Evolutionary conservation across 2,329 filamentous ascomycete species (phyloP).

Genomic region (Diaporthe sp.): DNA sequence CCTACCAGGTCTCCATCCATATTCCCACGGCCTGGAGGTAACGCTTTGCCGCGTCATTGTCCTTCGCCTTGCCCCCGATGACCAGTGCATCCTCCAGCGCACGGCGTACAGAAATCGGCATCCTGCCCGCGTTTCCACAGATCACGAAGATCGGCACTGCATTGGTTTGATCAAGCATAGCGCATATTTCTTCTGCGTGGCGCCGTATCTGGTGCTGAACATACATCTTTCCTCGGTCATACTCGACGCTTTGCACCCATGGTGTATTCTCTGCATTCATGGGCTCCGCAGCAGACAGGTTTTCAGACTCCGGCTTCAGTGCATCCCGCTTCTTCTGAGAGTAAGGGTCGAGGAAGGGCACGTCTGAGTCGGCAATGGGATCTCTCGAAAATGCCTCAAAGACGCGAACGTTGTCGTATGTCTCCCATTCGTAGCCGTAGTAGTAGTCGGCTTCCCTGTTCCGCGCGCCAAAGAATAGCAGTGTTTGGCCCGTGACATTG

Average conservation of each 20-base stretch:
- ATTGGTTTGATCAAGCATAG: slow-evolving; percentile 48
- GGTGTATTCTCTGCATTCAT: slow-evolving; percentile 35
- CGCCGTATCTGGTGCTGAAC: slow-evolving; percentile 67
- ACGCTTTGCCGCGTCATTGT: slow-evolving; percentile 54
- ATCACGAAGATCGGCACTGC: slow-evolving; percentile 62
- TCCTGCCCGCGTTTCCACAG: slow-evolving; percentile 69
- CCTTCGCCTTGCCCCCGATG: slow-evolving; percentile 48
- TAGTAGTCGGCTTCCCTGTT: slow-evolving; percentile 83
- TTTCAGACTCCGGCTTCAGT: slow-evolving; percentile 40
- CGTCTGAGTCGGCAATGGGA: slow-evolving; percentile 41
- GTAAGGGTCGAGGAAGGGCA: slow-evolving; percentile 32
- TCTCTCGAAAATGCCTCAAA: slow-evolving; percentile 64
- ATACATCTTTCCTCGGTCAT: slow-evolving; percentile 61
- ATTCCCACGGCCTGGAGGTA: slow-evolving; percentile 54
- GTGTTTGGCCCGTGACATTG: slow-evolving; percentile 48
- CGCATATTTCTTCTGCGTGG: slow-evolving; percentile 53
- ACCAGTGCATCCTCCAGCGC: slow-evolving; percentile 65
- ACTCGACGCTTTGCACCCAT: slow-evolving; percentile 38
- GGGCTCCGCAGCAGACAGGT: neutral
- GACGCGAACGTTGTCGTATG: slow-evolving; percentile 47
- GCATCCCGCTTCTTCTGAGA: slow-evolving; percentile 6
- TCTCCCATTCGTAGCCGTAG: slow-evolving; percentile 81
- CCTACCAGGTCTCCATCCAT: slow-evolving; percentile 73
- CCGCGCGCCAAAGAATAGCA: slow-evolving; percentile 89
- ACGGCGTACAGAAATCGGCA: slow-evolving; percentile 67